Base-by-base conservation (phyloP, 1,284 basidiomycete species). In the Ustilago loliicola region DNA sequence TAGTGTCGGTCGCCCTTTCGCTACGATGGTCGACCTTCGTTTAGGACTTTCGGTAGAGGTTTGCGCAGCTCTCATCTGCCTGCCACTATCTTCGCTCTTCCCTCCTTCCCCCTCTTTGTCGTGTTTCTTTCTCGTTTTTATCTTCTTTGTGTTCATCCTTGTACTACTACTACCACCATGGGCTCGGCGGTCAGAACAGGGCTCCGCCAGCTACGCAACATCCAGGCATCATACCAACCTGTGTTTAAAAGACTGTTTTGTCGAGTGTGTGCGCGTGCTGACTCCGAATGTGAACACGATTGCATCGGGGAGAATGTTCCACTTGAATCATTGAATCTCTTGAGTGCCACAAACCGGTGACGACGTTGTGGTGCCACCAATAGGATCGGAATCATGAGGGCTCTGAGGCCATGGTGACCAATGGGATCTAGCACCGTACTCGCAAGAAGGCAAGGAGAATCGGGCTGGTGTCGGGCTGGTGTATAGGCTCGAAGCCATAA, bases 161-260 rank as follows among this genome's bases (percentile, higher is more conserved):
- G 75, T 77, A 77, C 74, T 78, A 74, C 76, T 78, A 78, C 72
- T 70, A 78, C 76, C 64, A 72, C 74, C 76, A 74, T 78, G 72
- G 72, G 72, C 76, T 68, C 72, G 76, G 76, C 76, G 76, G 72
- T 78, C 76, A 66, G 72, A 70, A 71, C 72, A 78, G 76, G 76
- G 68, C 68, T 70, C 68, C 76, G 68, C 67, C 65, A 74, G 71
- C 76, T 71, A 68, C 66, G 71, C 71, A 78, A 74, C 71, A 71
- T 50, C n/a, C 63, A 78, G 76, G 76, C 76, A 78, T 78, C 63
- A 78, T 74, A 73, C 71, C 76, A 77, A 69, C 57, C 61, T 73
- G 65, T 66, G 36, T 51, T 54, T 50, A 11, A 32, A 21, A 36
- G 52, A 15, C 29, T 52, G 54, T 25, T 29, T 50, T 21, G 21